Base-by-base conservation (phyloP, 2,329 filamentous ascomycete genomes). In the Dactylella cylindrospora region DNA sequence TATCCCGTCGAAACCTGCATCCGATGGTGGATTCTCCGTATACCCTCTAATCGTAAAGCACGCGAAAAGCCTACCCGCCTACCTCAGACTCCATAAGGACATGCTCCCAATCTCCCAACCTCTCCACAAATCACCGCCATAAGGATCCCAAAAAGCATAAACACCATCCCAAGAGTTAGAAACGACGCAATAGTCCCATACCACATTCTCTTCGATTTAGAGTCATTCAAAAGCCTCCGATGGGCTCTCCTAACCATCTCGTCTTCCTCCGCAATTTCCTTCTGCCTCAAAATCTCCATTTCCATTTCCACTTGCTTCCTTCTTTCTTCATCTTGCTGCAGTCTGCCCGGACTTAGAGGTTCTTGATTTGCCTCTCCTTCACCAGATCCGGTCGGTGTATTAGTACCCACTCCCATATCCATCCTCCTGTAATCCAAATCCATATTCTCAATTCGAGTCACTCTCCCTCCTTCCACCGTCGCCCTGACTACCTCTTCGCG, bases 371-470 rank as follows among this genome's bases (percentile, higher is more conserved):
- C 5, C 5, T 13, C 22, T 38, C 45, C 5, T 15, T 15, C 25
- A 26, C 26, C 15, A 44, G 36, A 40, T 22, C 8, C 19, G 3
- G 10, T 38, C 28, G 57, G 57, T 15, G 57, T 62, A 13, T 15
- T 49, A 50, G 49, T 43, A 13, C 40, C 29, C 19, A 1, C 43
- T 36, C 22, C 35, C 23, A n/a, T 36, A 5, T 20, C 26, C 25
- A 23, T 47, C 6, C 40, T 12, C 26, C 49, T 35, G 35, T 62
- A 62, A 49, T 62, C 49, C 43, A 54, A 23, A 62, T 62, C 57
- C n/a, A n/a, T n/a, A n/a, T n/a, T n/a, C 13, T 29, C 3, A 13
- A 50, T 22, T 15, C 9, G 28, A 23, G 52, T 52, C 10, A 13
- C 19, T 15, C 33, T 39, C 9, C 7, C 22, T 15, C 5, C 22